phyloP scores from a whole-genome alignment of 768 basidiomycete genomes.

The Tylopilus subfusipes region DNA sequence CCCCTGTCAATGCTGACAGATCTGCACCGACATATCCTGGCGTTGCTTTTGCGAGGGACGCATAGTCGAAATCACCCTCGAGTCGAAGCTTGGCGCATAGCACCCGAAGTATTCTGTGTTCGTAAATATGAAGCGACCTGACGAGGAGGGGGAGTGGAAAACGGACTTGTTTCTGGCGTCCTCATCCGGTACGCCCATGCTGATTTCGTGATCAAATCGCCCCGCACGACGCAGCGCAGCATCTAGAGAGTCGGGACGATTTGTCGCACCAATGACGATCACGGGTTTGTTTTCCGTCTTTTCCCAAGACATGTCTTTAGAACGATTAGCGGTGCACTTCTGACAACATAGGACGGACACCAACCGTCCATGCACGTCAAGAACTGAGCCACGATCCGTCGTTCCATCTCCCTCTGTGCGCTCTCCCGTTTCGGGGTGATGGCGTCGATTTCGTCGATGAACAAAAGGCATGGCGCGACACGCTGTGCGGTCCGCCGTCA shows the following conservation, averaged over 20 bases:
- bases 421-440: slow-evolving; percentile 98
- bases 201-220: slow-evolving; percentile 95
- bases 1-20: slow-evolving; percentile 82
- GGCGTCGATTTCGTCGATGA: slow-evolving; percentile 97
- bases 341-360: slow-evolving; percentile 14
- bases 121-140: not conserved
- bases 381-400: slow-evolving; percentile 95
- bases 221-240: slow-evolving; percentile 91
- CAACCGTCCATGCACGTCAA: slow-evolving; percentile 98
- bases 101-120: slow-evolving; percentile 77
- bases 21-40: slow-evolving; percentile 99
- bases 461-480: slow-evolving; percentile 87
- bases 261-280: slow-evolving; percentile 94
- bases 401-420: slow-evolving; percentile 97
- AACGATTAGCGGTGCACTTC: not conserved
- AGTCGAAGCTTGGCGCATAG: slow-evolving; percentile 80
- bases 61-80: slow-evolving; percentile 85
- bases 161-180: slow-evolving; percentile 84
- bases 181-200: slow-evolving; percentile 95
- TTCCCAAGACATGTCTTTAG: slow-evolving; percentile 95
- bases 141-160: too few relatives aligned
- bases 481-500: slow-evolving; percentile 44
- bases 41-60: slow-evolving; percentile 82
- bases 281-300: slow-evolving; percentile 91
- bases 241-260: slow-evolving; percentile 92